These are phyloP conservation scores for Tetradesmus lagerheimii DNA, from an alignment of 139 green algal species.

Conservation along the genomic window DNA sequence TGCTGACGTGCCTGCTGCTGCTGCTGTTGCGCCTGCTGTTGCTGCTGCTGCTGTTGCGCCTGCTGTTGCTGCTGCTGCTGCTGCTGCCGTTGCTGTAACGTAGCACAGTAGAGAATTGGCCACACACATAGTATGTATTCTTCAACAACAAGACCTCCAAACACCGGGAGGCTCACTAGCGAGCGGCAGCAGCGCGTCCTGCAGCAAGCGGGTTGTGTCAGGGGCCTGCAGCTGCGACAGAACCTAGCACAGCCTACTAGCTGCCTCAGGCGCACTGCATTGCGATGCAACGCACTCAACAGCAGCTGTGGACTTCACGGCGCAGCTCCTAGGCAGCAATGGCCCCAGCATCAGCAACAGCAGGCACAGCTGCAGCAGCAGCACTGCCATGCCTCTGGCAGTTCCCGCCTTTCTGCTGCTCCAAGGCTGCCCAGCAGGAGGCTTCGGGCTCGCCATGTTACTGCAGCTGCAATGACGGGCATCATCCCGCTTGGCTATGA, in stretches of 20 bases:
- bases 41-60: too few relatives aligned
- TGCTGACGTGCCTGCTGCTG: too few relatives aligned
- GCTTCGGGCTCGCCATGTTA: neutral
- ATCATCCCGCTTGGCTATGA: conserved; percentile 76
- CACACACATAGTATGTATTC: neutral
- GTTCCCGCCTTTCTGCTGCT: neutral
- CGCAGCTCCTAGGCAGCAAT: neutral
- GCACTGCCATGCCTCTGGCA: neutral
- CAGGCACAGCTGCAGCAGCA: conserved; percentile 9
- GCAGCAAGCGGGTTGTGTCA: neutral
- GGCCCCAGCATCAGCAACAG: conserved; percentile 4
- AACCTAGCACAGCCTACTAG: neutral
- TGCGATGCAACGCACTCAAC: neutral
- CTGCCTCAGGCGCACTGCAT: neutral
- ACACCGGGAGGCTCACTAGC: neutral
- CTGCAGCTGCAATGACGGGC: neutral
- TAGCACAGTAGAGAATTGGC: neutral
- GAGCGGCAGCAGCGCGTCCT: neutral
- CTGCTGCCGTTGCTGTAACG: too few relatives aligned
- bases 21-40: too few relatives aligned
- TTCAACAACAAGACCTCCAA: neutral
- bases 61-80: too few relatives aligned
- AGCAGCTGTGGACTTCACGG: neutral
- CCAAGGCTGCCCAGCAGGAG: neutral
- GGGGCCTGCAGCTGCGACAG: neutral